Percentiles rank a stretch among this genome's conserved stretches.
Conservation (phyloP, 1,284 basidiomycete genomes). For the Cryptococcus jaspeensis region DNA sequence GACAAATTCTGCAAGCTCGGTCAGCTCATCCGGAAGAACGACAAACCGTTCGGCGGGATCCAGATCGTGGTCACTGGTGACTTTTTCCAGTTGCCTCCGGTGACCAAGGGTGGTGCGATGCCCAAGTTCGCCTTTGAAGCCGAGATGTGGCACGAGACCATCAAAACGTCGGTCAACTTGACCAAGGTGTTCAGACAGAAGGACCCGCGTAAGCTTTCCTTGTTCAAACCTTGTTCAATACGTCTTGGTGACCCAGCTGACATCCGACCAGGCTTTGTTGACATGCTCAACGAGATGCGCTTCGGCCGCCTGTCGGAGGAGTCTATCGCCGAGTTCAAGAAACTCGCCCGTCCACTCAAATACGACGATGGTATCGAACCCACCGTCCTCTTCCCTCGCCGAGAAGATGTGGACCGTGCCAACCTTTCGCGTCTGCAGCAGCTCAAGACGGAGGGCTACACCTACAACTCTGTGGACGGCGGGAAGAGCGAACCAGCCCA, state of each 20-base stretch:
- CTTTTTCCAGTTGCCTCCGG: conserved; percentile 96
- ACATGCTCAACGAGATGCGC: conserved; percentile 88
- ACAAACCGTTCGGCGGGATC: conserved; percentile 87
- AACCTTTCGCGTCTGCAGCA: conserved; percentile 64
- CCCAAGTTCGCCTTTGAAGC: conserved; percentile 85
- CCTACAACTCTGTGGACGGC: conserved; percentile 58
- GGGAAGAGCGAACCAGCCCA: conserved; percentile 60
- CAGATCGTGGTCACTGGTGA: conserved; percentile 93
- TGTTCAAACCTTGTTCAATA: too few relatives aligned
- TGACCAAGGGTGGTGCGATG: conserved; percentile 58
- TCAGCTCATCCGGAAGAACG: conserved; percentile 58
- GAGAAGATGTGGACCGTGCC: conserved; percentile 75
- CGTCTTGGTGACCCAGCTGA: conserved; percentile 14
- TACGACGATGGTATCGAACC: conserved; percentile 74
- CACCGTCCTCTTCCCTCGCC: conserved; percentile 81
- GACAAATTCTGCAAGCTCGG: conserved; percentile 52
- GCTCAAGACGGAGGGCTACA: conserved; percentile 52
- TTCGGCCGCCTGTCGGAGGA: conserved; percentile 65
- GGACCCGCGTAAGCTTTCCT: conserved; percentile 52
- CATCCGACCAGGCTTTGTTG: conserved; percentile 65
- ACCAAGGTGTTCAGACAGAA: conserved; percentile 80
- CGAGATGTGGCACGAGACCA: conserved; percentile 71
- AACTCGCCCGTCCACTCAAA: conserved; percentile 56
- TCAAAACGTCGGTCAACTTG: conserved; percentile 76
- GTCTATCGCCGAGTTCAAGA: conserved; percentile 63